phyloP scores from a whole-genome alignment of 148 eudicot genomes.

The Rhododendron williamsianum region DNA sequence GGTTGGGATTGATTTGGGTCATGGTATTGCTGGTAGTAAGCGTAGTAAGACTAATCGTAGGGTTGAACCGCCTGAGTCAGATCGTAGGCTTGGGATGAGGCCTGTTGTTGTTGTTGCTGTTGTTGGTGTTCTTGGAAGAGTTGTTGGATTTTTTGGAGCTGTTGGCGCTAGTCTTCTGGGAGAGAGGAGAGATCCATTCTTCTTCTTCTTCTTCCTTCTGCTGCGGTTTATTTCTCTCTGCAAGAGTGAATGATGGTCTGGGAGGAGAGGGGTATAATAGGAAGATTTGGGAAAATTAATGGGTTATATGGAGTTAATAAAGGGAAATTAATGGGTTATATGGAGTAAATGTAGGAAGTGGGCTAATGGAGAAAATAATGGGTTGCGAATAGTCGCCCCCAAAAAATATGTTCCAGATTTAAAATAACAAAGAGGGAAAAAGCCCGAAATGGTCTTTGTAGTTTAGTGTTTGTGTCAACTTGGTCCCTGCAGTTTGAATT shows the following conservation, averaged over 20 bases:
- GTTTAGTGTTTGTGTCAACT: too few relatives aligned
- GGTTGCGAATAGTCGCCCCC: too few relatives aligned
- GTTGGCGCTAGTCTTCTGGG: constrained; percentile 15
- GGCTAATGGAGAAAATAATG: too few relatives aligned
- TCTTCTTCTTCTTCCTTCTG: neutral
- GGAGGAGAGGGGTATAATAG: too few relatives aligned
- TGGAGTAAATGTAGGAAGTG: too few relatives aligned
- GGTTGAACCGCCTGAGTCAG: constrained; percentile 11
- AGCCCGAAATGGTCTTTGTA: too few relatives aligned
- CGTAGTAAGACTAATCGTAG: constrained; percentile 19
- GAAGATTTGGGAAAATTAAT: too few relatives aligned
- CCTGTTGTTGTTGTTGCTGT: neutral
- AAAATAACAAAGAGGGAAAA: too few relatives aligned
- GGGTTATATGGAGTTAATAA: too few relatives aligned
- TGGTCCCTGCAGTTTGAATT: too few relatives aligned
- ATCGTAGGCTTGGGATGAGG: neutral
- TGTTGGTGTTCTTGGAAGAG: constrained; percentile 16
- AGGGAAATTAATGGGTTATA: too few relatives aligned
- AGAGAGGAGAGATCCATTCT: constrained; percentile 21
- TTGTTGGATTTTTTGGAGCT: constrained; percentile 20
- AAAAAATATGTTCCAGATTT: too few relatives aligned
- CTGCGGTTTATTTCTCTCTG: neutral
- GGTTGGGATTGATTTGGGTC: constrained; percentile 10
- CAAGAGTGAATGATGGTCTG: neutral
- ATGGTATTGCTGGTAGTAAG: constrained; percentile 8